Percentiles rank a stretch among this genome's conserved stretches.
These are phyloP conservation scores for Xylaria sp. DNA, from an alignment of 2,329 filamentous ascomycete genomes.

Conservation along the genomic window DNA sequence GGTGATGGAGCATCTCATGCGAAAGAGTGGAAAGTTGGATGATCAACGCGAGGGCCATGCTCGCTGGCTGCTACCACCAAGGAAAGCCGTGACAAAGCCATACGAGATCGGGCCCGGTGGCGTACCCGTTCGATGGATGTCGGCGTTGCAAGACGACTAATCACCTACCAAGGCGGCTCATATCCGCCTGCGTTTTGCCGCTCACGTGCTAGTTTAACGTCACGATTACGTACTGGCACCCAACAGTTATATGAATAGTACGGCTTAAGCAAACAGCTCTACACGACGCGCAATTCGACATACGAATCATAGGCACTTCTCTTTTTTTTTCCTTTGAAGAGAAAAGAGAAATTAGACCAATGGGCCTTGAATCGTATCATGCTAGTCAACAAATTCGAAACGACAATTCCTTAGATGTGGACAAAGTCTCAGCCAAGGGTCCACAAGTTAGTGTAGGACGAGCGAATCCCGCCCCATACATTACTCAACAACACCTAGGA, in stretches of 20 bases:
- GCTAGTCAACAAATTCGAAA: slow-evolving; percentile 6
- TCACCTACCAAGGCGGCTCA: slow-evolving; percentile 10
- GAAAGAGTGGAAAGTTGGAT: slow-evolving; percentile 72
- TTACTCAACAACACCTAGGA: slow-evolving; percentile 20
- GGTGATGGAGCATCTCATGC: slow-evolving; percentile 78
- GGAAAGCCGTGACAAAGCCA: slow-evolving; percentile 62
- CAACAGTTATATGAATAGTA: background rate
- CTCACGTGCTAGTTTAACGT: slow-evolving; percentile 14
- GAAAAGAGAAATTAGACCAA: background rate
- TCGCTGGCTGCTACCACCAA: slow-evolving; percentile 74
- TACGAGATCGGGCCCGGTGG: slow-evolving; percentile 68
- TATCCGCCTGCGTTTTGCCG: slow-evolving; percentile 10
- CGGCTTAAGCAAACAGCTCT: slow-evolving; percentile 5
- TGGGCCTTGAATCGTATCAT: background rate
- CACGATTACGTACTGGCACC: slow-evolving; percentile 23
- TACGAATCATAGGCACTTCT: background rate
- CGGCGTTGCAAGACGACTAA: slow-evolving; percentile 47
- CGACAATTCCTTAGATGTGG: background rate
- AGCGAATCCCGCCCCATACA: slow-evolving; percentile 22
- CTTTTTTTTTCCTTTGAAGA: background rate
- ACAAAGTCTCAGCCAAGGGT: slow-evolving; percentile 1
- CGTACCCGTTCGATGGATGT: slow-evolving; percentile 68
- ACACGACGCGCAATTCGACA: slow-evolving; percentile 3
- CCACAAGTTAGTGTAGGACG: slow-evolving; percentile 7
- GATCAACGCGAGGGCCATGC: slow-evolving; percentile 73